Conservation (phyloP, 345 rosid species). For the Dipteronia dyeriana region DNA sequence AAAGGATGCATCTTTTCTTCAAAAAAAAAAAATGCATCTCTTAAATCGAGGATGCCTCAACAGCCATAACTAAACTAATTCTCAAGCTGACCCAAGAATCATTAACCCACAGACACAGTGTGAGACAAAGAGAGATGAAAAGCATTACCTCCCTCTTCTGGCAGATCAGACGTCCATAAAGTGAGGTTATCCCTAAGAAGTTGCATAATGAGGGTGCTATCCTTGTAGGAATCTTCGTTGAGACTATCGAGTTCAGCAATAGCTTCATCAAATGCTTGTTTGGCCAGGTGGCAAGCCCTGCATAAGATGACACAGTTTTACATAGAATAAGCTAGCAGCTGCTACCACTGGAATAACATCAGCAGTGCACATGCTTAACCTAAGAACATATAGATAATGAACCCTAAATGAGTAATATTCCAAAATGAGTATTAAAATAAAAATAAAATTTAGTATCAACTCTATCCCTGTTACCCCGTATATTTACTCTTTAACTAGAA, state of each 20-base stretch:
- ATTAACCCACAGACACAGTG: background rate
- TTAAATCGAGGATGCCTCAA: background rate
- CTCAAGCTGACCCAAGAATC: background rate
- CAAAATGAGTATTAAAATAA: background rate
- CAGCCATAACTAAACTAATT: background rate
- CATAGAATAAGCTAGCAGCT: constrained; percentile 8
- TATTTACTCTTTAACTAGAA: background rate
- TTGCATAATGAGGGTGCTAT: constrained; percentile 88
- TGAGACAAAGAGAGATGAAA: background rate
- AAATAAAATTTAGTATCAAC: background rate
- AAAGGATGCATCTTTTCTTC: background rate
- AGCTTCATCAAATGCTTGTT: constrained; percentile 89
- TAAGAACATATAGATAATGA: background rate
- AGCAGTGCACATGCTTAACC: constrained; percentile 2
- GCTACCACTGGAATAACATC: background rate
- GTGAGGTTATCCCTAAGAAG: constrained; percentile 90
- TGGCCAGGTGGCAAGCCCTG: constrained; percentile 87
- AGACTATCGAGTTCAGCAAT: constrained; percentile 86
- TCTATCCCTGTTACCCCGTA: background rate
- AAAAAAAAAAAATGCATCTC: background rate
- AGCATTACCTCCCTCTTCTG: constrained; percentile 74
- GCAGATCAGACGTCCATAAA: constrained; percentile 80
- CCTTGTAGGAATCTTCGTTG: constrained; percentile 85
- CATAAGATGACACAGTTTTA: constrained; percentile 19
- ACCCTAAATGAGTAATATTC: background rate